A percentile compares a stretch with the other conserved stretches of the same genome.
These are phyloP conservation scores for Poterioochromonas sp. DNA, from an alignment of 352 stramenopile species.

Conservation along the genomic window DNA sequence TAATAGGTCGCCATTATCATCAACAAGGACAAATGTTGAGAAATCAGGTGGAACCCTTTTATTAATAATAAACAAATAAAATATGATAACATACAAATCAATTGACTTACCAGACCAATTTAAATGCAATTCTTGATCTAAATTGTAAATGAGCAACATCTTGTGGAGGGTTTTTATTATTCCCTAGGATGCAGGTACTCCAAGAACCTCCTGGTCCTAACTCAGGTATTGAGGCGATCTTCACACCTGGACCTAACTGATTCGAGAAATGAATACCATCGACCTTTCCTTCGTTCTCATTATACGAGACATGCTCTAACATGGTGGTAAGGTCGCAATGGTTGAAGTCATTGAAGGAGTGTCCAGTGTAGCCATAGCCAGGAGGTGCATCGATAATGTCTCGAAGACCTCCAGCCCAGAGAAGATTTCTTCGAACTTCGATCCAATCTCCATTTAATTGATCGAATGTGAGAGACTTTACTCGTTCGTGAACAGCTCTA, in stretches of 20 bases:
- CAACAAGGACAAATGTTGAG: slow-evolving; percentile 56
- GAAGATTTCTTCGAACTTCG: slow-evolving; percentile 45
- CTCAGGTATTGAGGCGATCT: slow-evolving; percentile 53
- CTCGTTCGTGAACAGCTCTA: not conserved
- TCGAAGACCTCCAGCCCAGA: slow-evolving; percentile 57
- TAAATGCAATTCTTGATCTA: slow-evolving; percentile 56
- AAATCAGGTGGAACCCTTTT: slow-evolving; percentile 32
- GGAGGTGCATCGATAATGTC: slow-evolving; percentile 45
- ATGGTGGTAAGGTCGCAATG: slow-evolving; percentile 62
- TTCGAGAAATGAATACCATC: slow-evolving; percentile 56
- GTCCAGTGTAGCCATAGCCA: slow-evolving; percentile 55
- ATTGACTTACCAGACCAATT: slow-evolving; percentile 61
- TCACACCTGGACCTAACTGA: slow-evolving; percentile 53
- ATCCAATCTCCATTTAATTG: slow-evolving; percentile 5
- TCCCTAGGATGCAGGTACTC: slow-evolving; percentile 60
- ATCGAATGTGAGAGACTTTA: not conserved
- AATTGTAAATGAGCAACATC: slow-evolving; percentile 67
- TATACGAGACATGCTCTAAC: slow-evolving; percentile 51
- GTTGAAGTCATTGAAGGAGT: slow-evolving; percentile 63
- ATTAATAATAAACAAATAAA: not conserved
- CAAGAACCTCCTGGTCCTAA: slow-evolving; percentile 54
- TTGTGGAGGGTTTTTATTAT: slow-evolving; percentile 52
- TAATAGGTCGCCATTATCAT: slow-evolving; percentile 59
- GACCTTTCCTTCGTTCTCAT: slow-evolving; percentile 54
- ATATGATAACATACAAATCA: slow-evolving; percentile 46